Conservation (phyloP, 192 early-diverging fungal species). For the Dispira parvispora region DNA sequence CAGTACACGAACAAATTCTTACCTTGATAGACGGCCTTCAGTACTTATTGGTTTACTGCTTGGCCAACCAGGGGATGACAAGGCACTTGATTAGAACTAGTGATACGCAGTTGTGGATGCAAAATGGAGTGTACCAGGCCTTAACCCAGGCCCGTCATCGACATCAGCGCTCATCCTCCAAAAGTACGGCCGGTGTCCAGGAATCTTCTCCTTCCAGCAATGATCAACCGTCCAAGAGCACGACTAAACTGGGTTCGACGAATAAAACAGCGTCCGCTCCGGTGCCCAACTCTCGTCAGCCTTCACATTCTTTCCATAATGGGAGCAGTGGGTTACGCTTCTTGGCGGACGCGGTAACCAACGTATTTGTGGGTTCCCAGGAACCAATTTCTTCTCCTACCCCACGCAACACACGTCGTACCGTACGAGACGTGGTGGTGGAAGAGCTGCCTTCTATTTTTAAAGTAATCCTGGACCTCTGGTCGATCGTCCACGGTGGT, state of each 20-base stretch:
- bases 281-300: too few relatives aligned
- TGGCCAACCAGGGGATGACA: slow-evolving; percentile 21
- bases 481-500: neutral
- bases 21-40: slow-evolving; percentile 38
- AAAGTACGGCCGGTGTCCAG: neutral
- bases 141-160: neutral
- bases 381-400: neutral
- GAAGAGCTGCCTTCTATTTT: slow-evolving; percentile 7
- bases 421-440: neutral
- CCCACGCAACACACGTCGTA: neutral
- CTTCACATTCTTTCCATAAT: too few relatives aligned
- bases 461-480: slow-evolving; percentile 5
- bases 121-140: slow-evolving; percentile 1
- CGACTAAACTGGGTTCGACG: too few relatives aligned
- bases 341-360: slow-evolving; percentile 1
- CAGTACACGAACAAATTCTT: slow-evolving; percentile 14
- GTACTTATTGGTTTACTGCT: slow-evolving; percentile 31
- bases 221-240: neutral
- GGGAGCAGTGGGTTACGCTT: neutral
- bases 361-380: neutral
- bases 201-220: neutral
- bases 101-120: neutral
- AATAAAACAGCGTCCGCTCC: too few relatives aligned
- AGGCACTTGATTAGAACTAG: slow-evolving; percentile 7
- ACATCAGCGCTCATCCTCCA: neutral